Base-by-base conservation (phyloP, 2,329 filamentous ascomycete species). In the Chrysoporthe cubensis region DNA sequence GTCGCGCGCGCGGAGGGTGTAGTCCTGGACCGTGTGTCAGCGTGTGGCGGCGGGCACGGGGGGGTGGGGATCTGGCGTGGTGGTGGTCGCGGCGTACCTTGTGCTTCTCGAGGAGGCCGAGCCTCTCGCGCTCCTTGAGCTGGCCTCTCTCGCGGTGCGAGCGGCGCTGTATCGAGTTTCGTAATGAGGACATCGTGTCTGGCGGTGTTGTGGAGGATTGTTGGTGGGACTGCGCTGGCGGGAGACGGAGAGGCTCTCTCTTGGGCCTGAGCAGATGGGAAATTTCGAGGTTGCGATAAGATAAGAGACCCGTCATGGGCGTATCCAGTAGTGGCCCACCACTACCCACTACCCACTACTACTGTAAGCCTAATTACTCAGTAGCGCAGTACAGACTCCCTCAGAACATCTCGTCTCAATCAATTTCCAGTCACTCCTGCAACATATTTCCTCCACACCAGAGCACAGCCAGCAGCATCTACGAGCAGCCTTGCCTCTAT, bases 91-190 rank as follows among this genome's bases (percentile, higher is more conserved):
- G 52, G 71, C 76, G 54, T 76, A 90, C 90, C 83, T 97, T 97
- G 85, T 96, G 92, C 82, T 99, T 98, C 80, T 98, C 96, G 70
- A 98, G 89, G 32, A 98, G 87, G 71, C 96, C 96, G 81, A 94
- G 93, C 83, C 93, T 93, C 72, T 90, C 84, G 64, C 96, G 92
- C 77, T 94, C 92, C 71, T 88, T 80, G 52, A 94, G 92, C 79
- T 98, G 96, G 46, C 92, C 92, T 74, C 96, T 91, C 85, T 98
- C 96, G 74, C 90, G 88, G 80, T 98, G 95, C 73, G 93, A 91
- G 76, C 93, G 93, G 80, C 93, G 88, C 74, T 93, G 88, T 70
- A 94, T 87, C 77, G 86, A 84, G 75, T 89, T 89, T 71, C 86
- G 82, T 78, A 89, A 84, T 2, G 87, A 87, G 44, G 85, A 87